Conservation (phyloP, 73 alveolate genomes). For the Symbiodinium natans region DNA sequence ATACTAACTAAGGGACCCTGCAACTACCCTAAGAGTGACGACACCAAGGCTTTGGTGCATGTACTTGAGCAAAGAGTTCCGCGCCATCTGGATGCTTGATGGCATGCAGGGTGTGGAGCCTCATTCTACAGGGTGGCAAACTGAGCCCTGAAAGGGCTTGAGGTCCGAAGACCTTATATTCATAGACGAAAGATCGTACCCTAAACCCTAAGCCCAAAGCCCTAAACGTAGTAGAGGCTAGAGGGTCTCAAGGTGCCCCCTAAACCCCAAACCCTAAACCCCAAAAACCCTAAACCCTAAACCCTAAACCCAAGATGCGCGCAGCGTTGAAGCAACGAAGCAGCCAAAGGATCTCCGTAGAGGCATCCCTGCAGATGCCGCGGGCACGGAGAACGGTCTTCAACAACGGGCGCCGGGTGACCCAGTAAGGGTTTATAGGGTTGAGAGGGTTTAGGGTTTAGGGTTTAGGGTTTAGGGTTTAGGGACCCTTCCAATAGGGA, state of each 20-base stretch:
- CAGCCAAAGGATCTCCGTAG: not conserved
- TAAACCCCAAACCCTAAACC: no score
- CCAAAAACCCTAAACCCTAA: not conserved
- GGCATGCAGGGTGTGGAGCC: no score
- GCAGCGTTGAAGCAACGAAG: not conserved
- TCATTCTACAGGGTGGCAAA: no score
- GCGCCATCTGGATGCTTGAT: not conserved
- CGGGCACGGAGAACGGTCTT: not conserved
- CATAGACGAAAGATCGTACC: no score
- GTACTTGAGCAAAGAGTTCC: constrained; percentile 54
- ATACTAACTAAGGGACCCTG: no score
- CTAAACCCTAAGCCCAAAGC: no score
- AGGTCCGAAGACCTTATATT: no score
- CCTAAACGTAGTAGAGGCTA: no score
- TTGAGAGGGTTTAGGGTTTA: not conserved
- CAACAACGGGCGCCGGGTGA: not conserved
- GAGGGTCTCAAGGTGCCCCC: no score
- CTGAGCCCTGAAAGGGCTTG: no score
- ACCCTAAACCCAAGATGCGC: not conserved
- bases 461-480: not conserved
- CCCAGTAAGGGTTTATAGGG: not conserved
- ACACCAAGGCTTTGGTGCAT: constrained; percentile 52
- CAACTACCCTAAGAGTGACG: no score
- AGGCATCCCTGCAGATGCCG: constrained; percentile 46
- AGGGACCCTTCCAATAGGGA: not conserved